These are phyloP conservation scores for Monoraphidium neglectum DNA, from an alignment of 139 green algal species.

Conservation along the genomic window DNA sequence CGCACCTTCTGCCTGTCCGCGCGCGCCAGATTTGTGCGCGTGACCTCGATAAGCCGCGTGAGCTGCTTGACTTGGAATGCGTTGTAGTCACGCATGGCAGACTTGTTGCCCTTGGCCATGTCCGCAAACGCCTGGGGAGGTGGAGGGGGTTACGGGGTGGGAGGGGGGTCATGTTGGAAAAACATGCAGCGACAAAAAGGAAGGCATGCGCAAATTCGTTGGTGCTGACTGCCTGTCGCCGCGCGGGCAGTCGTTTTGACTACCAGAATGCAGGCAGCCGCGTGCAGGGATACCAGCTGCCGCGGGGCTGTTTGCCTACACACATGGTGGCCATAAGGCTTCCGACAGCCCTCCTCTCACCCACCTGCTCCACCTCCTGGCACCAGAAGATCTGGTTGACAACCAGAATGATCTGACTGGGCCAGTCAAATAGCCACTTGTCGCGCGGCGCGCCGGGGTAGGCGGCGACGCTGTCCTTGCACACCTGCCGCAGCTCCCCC, in stretches of 20 bases:
- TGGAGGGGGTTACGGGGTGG: too few relatives aligned
- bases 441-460: constrained; percentile 77
- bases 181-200: too few relatives aligned
- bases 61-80: constrained; percentile 85
- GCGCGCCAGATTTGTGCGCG: constrained; percentile 58
- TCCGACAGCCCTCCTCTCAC: too few relatives aligned
- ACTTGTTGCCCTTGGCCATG: constrained; percentile 61
- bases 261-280: too few relatives aligned
- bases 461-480: constrained; percentile 66
- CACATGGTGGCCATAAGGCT: too few relatives aligned
- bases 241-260: too few relatives aligned
- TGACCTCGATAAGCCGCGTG: constrained; percentile 81
- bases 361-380: constrained; percentile 79
- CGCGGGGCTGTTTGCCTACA: too few relatives aligned
- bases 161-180: too few relatives aligned
- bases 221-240: too few relatives aligned
- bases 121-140: constrained; percentile 59
- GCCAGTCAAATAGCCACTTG: constrained; percentile 89
- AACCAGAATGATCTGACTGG: constrained; percentile 87
- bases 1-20: constrained; percentile 63
- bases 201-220: too few relatives aligned
- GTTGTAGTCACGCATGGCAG: constrained; percentile 83
- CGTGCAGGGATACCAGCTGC: too few relatives aligned
- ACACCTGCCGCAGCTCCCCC: constrained; percentile 73
- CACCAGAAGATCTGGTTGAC: constrained; percentile 93